Percentiles rank a stretch among this genome's conserved stretches.
Conservation (phyloP, 495 filamentous ascomycete species). For the Cladorrhinum samala region DNA sequence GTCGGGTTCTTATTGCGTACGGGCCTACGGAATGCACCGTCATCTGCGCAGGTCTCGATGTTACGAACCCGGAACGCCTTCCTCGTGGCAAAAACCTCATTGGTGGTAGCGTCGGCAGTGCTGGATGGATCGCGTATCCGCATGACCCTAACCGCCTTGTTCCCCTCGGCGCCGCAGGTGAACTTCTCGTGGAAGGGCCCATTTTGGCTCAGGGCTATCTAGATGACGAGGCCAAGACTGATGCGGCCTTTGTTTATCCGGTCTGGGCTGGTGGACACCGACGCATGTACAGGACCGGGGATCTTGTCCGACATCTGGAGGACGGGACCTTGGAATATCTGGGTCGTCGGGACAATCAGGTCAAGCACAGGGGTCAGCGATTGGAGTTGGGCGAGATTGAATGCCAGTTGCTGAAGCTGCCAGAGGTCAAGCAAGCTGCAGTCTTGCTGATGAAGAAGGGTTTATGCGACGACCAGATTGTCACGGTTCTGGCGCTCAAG, state of each 20-base stretch:
- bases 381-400: not conserved
- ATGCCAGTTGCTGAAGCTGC: not conserved
- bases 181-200: not conserved
- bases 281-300: not conserved
- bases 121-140: not conserved
- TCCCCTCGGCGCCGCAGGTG: not conserved
- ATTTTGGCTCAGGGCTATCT: not conserved
- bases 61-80: not conserved
- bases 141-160: not conserved
- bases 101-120: not conserved
- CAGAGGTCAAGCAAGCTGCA: not conserved
- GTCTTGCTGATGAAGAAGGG: conserved; percentile 5
- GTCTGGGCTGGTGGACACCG: not conserved
- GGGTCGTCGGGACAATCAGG: not conserved
- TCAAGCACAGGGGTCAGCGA: not conserved
- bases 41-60: conserved; percentile 1
- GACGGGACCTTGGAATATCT: not conserved
- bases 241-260: not conserved
- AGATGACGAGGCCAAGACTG: not conserved
- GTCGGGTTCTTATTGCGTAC: not conserved
- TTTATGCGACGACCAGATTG: not conserved
- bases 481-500: conserved; percentile 1
- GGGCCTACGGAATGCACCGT: conserved; percentile 7
- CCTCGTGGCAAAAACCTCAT: not conserved
- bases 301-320: not conserved